Conservation (phyloP, 345 rosid species). For the Capsella bursapastoris region DNA sequence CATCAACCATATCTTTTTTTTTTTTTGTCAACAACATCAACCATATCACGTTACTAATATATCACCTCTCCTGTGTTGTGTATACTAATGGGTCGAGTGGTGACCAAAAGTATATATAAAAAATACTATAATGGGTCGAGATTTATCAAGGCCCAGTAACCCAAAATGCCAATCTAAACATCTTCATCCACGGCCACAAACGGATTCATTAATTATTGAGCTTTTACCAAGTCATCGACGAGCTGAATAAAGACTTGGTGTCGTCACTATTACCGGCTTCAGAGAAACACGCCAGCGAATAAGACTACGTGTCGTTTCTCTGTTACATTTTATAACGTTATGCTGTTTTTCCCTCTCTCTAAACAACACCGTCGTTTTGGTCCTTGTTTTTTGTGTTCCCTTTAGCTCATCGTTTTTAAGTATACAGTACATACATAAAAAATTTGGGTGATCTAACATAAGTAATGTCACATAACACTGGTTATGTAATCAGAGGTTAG, state of each 20-base stretch:
- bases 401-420: not conserved
- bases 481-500: not conserved
- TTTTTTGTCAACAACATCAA: not conserved
- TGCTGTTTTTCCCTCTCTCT: not conserved
- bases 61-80: not conserved
- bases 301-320: too few relatives aligned
- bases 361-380: not conserved
- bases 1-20: not conserved
- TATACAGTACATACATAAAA: not conserved
- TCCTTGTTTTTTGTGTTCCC: not conserved
- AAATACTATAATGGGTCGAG: not conserved
- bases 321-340: not conserved
- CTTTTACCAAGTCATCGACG: too few relatives aligned
- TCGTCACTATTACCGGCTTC: not conserved
- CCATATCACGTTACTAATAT: not conserved
- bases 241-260: too few relatives aligned
- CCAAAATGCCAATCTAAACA: conserved; percentile 2
- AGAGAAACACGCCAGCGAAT: not conserved
- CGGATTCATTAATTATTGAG: not conserved
- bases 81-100: not conserved
- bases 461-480: not conserved
- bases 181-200: conserved; percentile 1
- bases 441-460: not conserved
- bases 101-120: too few relatives aligned
- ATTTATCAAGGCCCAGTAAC: not conserved